phyloP scores from a whole-genome alignment of 2,329 filamentous ascomycete genomes.

The Pestalotiopsis sp. region DNA sequence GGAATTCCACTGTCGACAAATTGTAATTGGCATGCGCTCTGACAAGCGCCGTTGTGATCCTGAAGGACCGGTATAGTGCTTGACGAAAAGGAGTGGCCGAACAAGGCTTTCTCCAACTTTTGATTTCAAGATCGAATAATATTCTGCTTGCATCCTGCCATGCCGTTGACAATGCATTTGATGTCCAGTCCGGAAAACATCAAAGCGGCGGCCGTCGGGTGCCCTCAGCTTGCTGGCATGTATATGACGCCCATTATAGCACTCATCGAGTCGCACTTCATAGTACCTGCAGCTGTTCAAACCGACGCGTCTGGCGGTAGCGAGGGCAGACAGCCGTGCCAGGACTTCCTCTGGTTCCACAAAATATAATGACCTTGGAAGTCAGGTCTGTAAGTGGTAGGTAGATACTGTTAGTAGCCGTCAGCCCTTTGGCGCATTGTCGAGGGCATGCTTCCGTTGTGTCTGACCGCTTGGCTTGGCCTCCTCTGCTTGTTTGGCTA shows the following conservation, averaged over 20 bases:
- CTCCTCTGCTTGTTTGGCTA: neutral
- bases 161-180: neutral
- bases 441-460: neutral
- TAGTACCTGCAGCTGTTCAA: constrained; percentile 3
- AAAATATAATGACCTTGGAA: neutral
- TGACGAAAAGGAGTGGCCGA: neutral
- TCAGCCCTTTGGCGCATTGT: neutral
- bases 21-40: neutral
- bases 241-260: constrained; percentile 7
- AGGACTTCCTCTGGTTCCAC: neutral
- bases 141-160: neutral
- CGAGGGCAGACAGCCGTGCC: neutral
- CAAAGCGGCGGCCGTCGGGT: neutral
- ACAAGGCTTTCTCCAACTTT: neutral
- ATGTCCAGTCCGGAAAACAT: neutral
- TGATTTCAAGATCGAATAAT: neutral
- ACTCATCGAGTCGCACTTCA: neutral
- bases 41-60: neutral
- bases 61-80: neutral
- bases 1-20: neutral
- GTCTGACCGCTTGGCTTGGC: neutral
- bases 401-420: neutral
- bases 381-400: neutral
- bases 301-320: neutral
- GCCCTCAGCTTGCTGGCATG: neutral